Evolutionary conservation across 2,329 filamentous ascomycete species (phyloP).

Genomic region (Colletotrichum brevisporum): DNA sequence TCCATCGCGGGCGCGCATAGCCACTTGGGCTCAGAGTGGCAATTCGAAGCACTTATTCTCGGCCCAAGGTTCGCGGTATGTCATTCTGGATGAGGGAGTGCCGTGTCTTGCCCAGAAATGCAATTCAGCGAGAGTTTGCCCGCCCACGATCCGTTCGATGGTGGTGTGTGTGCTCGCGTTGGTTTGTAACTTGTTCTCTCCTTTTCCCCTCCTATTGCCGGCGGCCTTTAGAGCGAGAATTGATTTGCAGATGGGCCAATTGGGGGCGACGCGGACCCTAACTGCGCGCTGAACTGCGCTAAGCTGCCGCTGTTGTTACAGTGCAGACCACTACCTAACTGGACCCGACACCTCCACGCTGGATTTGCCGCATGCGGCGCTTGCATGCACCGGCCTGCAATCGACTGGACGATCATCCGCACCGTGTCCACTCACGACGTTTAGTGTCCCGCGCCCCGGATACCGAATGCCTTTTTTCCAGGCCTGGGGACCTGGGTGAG

Average conservation of each 20-base stretch:
- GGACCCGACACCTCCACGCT: not conserved
- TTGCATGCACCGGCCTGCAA: constrained; percentile 37
- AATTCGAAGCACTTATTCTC: constrained; percentile 31
- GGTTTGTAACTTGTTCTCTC: constrained; percentile 9
- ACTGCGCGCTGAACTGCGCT: not conserved
- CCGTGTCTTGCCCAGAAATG: constrained; percentile 6
- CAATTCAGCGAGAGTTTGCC: constrained; percentile 40
- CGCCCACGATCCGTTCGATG: constrained; percentile 6
- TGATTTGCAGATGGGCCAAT: constrained; percentile 26
- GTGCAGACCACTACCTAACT: constrained; percentile 5
- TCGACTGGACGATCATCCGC: constrained; percentile 39
- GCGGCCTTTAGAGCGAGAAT: constrained; percentile 40
- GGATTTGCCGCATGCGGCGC: constrained; percentile 25
- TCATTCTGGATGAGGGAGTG: not conserved
- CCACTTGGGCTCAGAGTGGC: constrained; percentile 16
- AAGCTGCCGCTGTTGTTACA: not conserved
- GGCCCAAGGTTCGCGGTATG: constrained; percentile 22
- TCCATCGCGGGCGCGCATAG: not conserved
- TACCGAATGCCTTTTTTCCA: constrained; percentile 1
- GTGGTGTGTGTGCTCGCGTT: constrained; percentile 1
- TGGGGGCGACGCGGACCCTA: constrained; percentile 25
- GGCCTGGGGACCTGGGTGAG: constrained; percentile 3
- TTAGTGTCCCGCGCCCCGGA: constrained; percentile 38
- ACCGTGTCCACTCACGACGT: constrained; percentile 37
- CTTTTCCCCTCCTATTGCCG: too few relatives aligned